These are phyloP conservation scores for Boletus rubroflammeus DNA, from an alignment of 768 basidiomycete species.

Conservation along the genomic window DNA sequence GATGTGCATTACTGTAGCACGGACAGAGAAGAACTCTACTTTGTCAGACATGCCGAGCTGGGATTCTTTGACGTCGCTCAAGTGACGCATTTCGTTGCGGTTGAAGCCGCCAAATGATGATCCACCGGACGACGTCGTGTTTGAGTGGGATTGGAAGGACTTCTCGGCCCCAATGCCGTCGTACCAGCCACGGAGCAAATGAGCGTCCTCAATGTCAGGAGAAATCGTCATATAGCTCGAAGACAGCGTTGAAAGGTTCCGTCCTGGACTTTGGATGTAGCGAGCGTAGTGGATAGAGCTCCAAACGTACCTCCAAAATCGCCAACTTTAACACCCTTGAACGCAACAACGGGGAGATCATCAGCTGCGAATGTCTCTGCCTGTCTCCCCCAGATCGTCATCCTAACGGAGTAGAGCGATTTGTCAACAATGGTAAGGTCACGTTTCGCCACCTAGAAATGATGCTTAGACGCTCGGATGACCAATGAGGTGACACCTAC, in stretches of 20 bases:
- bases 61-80: slow-evolving; percentile 75
- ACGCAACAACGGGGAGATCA: slow-evolving; percentile 74
- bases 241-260: slow-evolving; percentile 80
- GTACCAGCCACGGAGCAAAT: slow-evolving; percentile 88
- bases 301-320: slow-evolving; percentile 72
- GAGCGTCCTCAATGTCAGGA: slow-evolving; percentile 90
- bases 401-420: slow-evolving; percentile 68
- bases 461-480: slow-evolving; percentile 1
- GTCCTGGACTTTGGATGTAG: slow-evolving; percentile 43
- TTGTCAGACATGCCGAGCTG: slow-evolving; percentile 75
- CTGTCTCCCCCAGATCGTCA: slow-evolving; percentile 96
- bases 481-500: slow-evolving; percentile 32
- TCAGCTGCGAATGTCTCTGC: slow-evolving; percentile 74
- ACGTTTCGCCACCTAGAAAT: slow-evolving; percentile 72
- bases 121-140: slow-evolving; percentile 34
- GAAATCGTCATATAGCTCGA: slow-evolving; percentile 79
- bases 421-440: slow-evolving; percentile 87
- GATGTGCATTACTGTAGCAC: slow-evolving; percentile 87
- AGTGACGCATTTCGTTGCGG: slow-evolving; percentile 66
- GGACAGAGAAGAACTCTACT: slow-evolving; percentile 71
- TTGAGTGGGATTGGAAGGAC: slow-evolving; percentile 72
- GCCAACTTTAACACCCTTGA: slow-evolving; percentile 91
- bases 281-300: not conserved
- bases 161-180: slow-evolving; percentile 62
- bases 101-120: slow-evolving; percentile 50